Evolutionary conservation across 2,329 filamentous ascomycete genomes (phyloP).

Genomic region (Pestalotiopsis sp.): DNA sequence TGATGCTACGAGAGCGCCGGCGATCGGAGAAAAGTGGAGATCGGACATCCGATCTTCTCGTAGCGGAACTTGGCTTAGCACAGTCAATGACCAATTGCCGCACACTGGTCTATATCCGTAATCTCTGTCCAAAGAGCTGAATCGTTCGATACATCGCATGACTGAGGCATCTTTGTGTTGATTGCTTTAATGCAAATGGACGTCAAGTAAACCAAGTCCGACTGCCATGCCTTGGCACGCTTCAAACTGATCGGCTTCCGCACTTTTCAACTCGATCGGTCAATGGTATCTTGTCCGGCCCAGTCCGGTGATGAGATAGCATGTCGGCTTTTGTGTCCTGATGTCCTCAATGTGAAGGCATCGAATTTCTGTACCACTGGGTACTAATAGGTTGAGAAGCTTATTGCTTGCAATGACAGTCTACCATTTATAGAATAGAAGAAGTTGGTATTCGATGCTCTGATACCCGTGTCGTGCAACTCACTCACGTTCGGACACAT

Average conservation of each 20-base stretch:
- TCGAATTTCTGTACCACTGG: too few relatives aligned
- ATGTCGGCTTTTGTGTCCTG: too few relatives aligned
- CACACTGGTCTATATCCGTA: background rate
- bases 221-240: background rate
- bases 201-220: too few relatives aligned
- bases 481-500: too few relatives aligned
- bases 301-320: background rate
- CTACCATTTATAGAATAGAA: too few relatives aligned
- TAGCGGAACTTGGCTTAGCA: background rate
- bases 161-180: background rate
- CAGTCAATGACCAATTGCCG: background rate
- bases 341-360: too few relatives aligned
- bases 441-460: too few relatives aligned
- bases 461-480: too few relatives aligned
- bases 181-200: background rate
- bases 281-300: background rate
- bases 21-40: background rate
- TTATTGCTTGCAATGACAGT: too few relatives aligned
- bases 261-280: background rate
- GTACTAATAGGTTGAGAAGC: too few relatives aligned
- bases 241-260: background rate
- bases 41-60: background rate
- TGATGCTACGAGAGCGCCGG: background rate
- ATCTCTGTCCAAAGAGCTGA: background rate
- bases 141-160: background rate